Base-by-base conservation (phyloP, 805 yeast genomes). In the Starmerella stellata region DNA sequence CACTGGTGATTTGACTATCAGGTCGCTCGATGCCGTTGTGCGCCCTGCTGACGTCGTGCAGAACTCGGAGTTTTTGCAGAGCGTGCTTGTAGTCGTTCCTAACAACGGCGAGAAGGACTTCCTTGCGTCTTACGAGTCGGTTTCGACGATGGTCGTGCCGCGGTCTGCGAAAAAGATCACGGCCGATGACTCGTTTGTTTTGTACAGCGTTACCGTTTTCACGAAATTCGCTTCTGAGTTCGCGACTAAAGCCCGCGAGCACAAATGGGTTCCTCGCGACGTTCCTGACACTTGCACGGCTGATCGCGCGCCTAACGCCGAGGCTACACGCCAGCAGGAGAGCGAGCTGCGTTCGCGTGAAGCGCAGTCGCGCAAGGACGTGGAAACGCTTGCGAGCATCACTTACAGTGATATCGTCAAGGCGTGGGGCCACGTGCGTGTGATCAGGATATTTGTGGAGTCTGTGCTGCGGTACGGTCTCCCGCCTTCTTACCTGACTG, bases 381-480 rank as follows among this genome's bases (percentile, higher is more conserved):
- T 82, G 45, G 70, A 76, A 38, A 75, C 95, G 54, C 68, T 90
- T 44, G 75, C 93, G 1, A 74, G 74, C 51, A 75, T 94, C 18
- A 92, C 96, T n/a, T 90, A 78, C 57, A 68, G 78, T 19, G 96
- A 90, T 52, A 73, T 85, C 37, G 65, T 79, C 44, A 67, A 80
- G 49, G 73, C 78, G 47, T 83, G 95, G 95, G 67, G 80, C 54
- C 98, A 90, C 59, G 70, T 90, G 49, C 83, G 83, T 60, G 73
- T 80, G 3, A 67, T 90, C 38, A 74, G 95, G 49, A 69, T 80
- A 16, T 90, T 78, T 59, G 94, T 87, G 29, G 99, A 90, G 62
- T 71, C 83, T 37, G 94, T 90, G 14, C 68, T 90, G 57, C 75
- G 99, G 60, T 90, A 90, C 58, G 99, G 99, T 1, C 69, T 90